phyloP scores from a whole-genome alignment of 2,329 filamentous ascomycete genomes.

The Ascomycota sp. region DNA sequence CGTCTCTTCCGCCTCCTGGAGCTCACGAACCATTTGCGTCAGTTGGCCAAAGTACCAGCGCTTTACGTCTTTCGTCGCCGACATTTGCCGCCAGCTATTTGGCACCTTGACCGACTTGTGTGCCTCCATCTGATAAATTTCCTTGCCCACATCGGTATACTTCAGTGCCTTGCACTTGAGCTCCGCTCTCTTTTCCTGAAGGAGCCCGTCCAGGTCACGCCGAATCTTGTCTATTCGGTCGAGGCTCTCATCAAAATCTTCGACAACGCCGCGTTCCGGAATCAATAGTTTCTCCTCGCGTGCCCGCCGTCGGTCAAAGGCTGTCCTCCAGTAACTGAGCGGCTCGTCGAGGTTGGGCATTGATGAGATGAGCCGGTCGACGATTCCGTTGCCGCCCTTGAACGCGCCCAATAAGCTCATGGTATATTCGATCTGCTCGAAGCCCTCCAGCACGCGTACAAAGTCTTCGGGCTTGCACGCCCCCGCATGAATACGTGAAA shows the following conservation, averaged over 20 bases:
- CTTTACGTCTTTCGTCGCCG: conserved; percentile 73
- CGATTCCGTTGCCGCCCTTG: conserved; percentile 58
- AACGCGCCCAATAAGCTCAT: conserved; percentile 59
- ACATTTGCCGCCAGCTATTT: conserved; percentile 87
- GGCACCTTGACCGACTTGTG: conserved; percentile 75
- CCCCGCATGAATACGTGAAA: conserved; percentile 83
- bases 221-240: conserved; percentile 59
- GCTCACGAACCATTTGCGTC: conserved; percentile 58
- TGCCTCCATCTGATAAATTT: conserved; percentile 88
- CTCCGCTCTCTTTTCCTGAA: conserved; percentile 51
- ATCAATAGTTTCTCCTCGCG: conserved; percentile 65
- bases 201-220: conserved; percentile 45
- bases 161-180: conserved; percentile 55
- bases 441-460: conserved; percentile 79
- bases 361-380: conserved; percentile 59
- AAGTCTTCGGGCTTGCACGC: conserved; percentile 86
- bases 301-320: conserved; percentile 69
- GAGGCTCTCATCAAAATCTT: conserved; percentile 76
- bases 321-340: conserved; percentile 71
- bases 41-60: conserved; percentile 85
- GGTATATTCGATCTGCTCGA: conserved; percentile 93
- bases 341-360: conserved; percentile 70
- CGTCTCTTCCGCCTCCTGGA: conserved; percentile 87
- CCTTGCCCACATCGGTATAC: conserved; percentile 78
- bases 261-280: conserved; percentile 70